Base-by-base conservation (phyloP, 139 green algal species). In the Chlamydomonas sp. region DNA sequence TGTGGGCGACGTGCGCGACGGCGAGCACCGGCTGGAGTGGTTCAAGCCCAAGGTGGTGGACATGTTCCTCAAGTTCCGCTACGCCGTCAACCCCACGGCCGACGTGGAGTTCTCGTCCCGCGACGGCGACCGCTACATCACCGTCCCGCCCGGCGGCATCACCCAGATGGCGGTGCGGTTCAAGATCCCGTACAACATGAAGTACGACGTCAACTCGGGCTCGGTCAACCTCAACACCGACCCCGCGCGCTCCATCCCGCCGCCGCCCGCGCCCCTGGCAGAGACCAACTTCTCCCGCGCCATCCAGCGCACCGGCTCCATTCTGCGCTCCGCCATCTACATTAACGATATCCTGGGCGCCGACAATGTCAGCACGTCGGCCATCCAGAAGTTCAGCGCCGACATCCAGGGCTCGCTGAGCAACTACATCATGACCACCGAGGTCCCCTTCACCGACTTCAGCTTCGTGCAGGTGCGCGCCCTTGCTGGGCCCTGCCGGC, bases 131-230 rank as follows among this genome's bases (percentile, higher is more conserved):
- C 74, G 77, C 57, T 63, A 57, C 49, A 88, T 88, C 18, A 83
- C 63, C 18, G 31, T 88, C 1, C 84, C 84, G 17, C 4, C 63
- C 58, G 84, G 75, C 63, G 84, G 75, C 84, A 62, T 88, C 49
- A 18, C 57, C 4, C 18, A 88, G 84, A 83, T 88, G 74, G 49
- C 5, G 0, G 75, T 88, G 17, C 75, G 84, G n/a, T 78, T 88
- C 57, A 83, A 88, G 84, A 63, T 88, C 5, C 84, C 84, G 16
- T 88, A 78, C 84, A 83, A 88, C 84, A 83, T 83, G 75, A 82
- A 77, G 10, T 83, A 83, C 84, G 84, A 88, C 66, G 79, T 63
- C 63, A 88, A 88, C 84, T 88, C 84, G 63, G 84, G 75, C 64
- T 83, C 75, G 17, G 84, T 83, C 63, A 88, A 88, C 63, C 75